These are phyloP conservation scores for Colletotrichum gigasporum DNA, from an alignment of 2,329 filamentous ascomycete genomes.

Conservation along the genomic window DNA sequence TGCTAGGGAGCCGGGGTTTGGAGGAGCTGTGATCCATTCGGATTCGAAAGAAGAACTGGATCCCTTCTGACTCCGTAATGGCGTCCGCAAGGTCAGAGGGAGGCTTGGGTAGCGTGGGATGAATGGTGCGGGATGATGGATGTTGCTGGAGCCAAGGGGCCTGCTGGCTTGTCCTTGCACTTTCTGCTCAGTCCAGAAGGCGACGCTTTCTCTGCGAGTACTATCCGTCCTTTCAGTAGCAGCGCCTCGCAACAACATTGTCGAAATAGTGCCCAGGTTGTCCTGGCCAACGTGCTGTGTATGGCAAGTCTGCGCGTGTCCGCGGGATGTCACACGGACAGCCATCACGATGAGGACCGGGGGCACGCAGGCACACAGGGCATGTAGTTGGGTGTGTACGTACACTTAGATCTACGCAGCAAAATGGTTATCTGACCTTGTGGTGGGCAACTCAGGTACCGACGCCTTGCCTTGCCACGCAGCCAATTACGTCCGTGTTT, in stretches of 20 bases:
- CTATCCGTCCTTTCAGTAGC: not conserved
- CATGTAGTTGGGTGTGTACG: too few relatives aligned
- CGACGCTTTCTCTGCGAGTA: not conserved
- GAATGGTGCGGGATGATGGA: slow-evolving; percentile 5
- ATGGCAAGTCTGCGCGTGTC: not conserved
- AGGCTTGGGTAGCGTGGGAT: not conserved
- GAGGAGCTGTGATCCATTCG: not conserved
- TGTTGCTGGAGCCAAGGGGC: slow-evolving; percentile 1
- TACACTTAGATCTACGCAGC: too few relatives aligned
- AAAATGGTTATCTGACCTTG: not conserved
- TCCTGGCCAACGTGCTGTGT: not conserved
- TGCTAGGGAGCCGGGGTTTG: not conserved
- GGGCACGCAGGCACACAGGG: too few relatives aligned
- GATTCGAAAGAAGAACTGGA: not conserved
- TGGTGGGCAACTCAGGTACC: not conserved
- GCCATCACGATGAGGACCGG: not conserved
- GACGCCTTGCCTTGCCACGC: not conserved
- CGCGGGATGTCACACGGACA: slow-evolving; percentile 1
- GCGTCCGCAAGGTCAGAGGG: not conserved
- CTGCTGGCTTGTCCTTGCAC: not conserved
- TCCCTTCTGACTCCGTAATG: not conserved
- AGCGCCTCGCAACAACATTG: not conserved
- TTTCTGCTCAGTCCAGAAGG: not conserved
- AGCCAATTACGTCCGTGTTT: not conserved
- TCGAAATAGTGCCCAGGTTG: not conserved